Conservation (phyloP, 2,329 filamentous ascomycete species). For the Sporothrix dimorphospora region DNA sequence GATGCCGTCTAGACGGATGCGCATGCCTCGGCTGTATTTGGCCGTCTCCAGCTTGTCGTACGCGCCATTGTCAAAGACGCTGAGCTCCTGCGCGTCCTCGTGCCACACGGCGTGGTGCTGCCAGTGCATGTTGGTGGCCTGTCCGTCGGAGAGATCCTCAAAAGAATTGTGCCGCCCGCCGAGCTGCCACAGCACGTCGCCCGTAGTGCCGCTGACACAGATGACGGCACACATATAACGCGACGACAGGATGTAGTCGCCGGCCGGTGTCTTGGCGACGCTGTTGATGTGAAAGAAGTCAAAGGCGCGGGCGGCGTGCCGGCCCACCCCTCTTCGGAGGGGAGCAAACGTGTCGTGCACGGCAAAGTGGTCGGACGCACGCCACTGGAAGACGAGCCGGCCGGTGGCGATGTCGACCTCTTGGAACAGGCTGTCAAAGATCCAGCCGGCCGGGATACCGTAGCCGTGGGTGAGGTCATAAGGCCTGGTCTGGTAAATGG, state of each 20-base stretch:
- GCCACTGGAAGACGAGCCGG: conserved; percentile 55
- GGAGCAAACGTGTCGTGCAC: conserved; percentile 9
- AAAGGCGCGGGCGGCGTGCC: conserved; percentile 45
- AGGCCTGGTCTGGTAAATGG: conserved; percentile 55
- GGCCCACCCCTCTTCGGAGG: conserved; percentile 24
- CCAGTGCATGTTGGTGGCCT: conserved; percentile 24
- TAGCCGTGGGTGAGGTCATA: conserved; percentile 48
- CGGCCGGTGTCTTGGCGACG: conserved; percentile 53
- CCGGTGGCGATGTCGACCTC: conserved; percentile 57
- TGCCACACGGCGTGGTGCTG: conserved; percentile 48
- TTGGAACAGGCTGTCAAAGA: conserved; percentile 45
- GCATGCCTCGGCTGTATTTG: conserved; percentile 40
- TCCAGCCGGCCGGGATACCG: conserved; percentile 40
- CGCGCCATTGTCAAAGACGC: conserved; percentile 54
- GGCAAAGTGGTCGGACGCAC: conserved; percentile 41
- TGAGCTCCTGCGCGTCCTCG: conserved; percentile 41
- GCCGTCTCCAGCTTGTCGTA: conserved; percentile 22
- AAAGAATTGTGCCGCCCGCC: conserved; percentile 55
- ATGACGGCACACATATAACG: conserved; percentile 51
- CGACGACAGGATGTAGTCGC: conserved; percentile 59
- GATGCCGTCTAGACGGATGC: conserved; percentile 44
- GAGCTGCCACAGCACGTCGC: conserved; percentile 56
- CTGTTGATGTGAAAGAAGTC: conserved; percentile 63
- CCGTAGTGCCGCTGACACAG: conserved; percentile 50
- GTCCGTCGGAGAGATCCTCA: conserved; percentile 35